These are phyloP conservation scores for Gloeopeniophorella convolvens DNA, from an alignment of 768 basidiomycete genomes.

Conservation along the genomic window DNA sequence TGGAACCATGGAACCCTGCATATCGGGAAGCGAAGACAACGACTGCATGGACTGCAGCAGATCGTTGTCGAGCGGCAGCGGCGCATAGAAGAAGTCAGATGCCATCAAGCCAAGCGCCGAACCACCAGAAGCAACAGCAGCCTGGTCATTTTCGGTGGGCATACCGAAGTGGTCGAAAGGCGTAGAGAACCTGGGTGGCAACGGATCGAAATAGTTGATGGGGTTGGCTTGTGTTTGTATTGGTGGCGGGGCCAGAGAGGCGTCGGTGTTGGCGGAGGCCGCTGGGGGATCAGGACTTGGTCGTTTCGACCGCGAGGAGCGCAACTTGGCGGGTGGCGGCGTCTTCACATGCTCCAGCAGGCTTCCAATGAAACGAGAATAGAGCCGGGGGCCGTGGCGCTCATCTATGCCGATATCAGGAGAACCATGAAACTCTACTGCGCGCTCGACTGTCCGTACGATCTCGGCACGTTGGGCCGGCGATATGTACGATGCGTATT, in stretches of 20 bases:
- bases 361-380: conserved; percentile 27
- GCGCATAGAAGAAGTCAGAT: conserved; percentile 18
- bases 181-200: conserved; percentile 5
- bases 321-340: background rate
- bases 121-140: background rate
- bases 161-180: conserved; percentile 19
- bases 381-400: conserved; percentile 29
- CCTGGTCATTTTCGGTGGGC: background rate
- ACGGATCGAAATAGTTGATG: conserved; percentile 16
- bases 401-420: conserved; percentile 28
- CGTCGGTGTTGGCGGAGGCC: background rate
- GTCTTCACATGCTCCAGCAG: conserved; percentile 21
- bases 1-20: conserved; percentile 13
- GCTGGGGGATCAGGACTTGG: background rate
- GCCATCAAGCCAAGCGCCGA: conserved; percentile 12
- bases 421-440: conserved; percentile 24
- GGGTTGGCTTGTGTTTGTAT: background rate
- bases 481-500: conserved; percentile 24
- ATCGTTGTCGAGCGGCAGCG: conserved; percentile 19
- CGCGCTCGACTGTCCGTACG: conserved; percentile 21
- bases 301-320: conserved; percentile 4
- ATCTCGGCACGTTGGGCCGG: conserved; percentile 25
- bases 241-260: background rate
- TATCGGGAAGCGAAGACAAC: conserved; percentile 5
- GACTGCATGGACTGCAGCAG: conserved; percentile 20